Base-by-base conservation (phyloP, 345 rosid species). In the Aquilaria sinensis region DNA sequence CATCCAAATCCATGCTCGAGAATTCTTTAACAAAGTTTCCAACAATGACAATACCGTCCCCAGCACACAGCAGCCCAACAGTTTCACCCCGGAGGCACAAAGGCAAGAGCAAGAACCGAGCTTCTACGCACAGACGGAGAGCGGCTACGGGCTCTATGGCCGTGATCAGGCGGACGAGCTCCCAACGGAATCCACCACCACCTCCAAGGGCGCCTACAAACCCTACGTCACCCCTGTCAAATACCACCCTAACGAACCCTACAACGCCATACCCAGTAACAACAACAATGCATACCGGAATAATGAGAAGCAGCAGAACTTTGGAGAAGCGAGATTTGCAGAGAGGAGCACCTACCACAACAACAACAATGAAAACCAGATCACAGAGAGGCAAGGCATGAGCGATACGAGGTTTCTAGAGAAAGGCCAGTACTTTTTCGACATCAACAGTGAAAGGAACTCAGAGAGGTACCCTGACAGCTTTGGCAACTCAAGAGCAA, bases 381-480 rank as follows among this genome's bases (percentile, higher is more conserved):
- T 23, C 75, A 75, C 43, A 37, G 43, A 37, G 68, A 76, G 69
- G 65, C 74, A 71, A 71, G 80, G 80, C 23, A 70, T 76, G 80
- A 79, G 83, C 33, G 80, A 79, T 59, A 79, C 83, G 10, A 71
- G 83, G 31, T 79, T 63, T 72, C 53, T 79, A 80, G 80, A 56
- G 60, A 72, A 78, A 0, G 82, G 82, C 50, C 75, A 67, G 30
- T 78, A 78, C 57, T 75, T 32, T 47, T 51, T 52, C 53, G 77
- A 75, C 41, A 60, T 66, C 64, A 69, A 62, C 6, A 67, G 66
- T 46, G 62, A 74, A 2, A 70, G 67, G 55, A 74, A 70, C 58
- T 70, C 43, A 3, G 43, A 37, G 7, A 37, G 8, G 43, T 37
- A 37, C 43, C 43, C 43, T 2, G 1, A 37, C 5, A 37, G 43